A percentile compares a stretch with the other conserved stretches of the same genome.
Conservation (phyloP, 495 filamentous ascomycete species). For the Podospora pseudocomata region DNA sequence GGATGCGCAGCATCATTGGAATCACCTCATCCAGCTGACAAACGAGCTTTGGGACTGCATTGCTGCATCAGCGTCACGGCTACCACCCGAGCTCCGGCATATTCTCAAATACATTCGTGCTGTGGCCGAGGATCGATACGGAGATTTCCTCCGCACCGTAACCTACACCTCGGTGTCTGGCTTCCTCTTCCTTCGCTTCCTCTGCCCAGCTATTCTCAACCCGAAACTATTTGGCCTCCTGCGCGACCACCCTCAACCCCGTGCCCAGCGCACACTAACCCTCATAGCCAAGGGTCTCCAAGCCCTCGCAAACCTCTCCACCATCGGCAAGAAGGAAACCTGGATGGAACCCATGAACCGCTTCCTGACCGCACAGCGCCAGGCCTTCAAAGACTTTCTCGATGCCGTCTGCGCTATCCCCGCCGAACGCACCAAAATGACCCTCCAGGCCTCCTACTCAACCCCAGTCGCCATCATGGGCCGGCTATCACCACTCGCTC, state of each 20-base stretch:
- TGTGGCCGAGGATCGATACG: slow-evolving; percentile 94
- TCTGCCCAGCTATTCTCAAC: slow-evolving; percentile 93
- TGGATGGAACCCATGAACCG: slow-evolving; percentile 99
- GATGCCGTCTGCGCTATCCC: slow-evolving; percentile 82
- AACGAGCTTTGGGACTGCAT: slow-evolving; percentile 84
- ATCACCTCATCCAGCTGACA: slow-evolving; percentile 68
- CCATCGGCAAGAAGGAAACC: slow-evolving; percentile 88
- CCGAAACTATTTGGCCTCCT: slow-evolving; percentile 93
- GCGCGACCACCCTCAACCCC: slow-evolving; percentile 76
- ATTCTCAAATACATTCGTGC: slow-evolving; percentile 91
- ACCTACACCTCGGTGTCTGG: slow-evolving; percentile 94
- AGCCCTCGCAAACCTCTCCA: slow-evolving; percentile 87
- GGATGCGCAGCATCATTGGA: slow-evolving; percentile 82
- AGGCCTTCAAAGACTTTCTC: slow-evolving; percentile 81
- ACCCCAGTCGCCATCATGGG: slow-evolving; percentile 89
- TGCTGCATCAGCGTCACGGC: slow-evolving; percentile 61
- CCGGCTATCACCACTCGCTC: slow-evolving; percentile 72
- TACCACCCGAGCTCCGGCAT: slow-evolving; percentile 79
- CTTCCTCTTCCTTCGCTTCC: slow-evolving; percentile 93
- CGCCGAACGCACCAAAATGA: slow-evolving; percentile 57
- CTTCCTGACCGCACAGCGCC: slow-evolving; percentile 59
- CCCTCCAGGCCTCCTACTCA: slow-evolving; percentile 81
- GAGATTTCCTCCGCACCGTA: slow-evolving; percentile 90
- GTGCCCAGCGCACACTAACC: slow-evolving; percentile 86
- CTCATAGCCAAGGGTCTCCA: slow-evolving; percentile 95